Percentiles rank a stretch among this genome's conserved stretches.
These are phyloP conservation scores for Theobroma cacao DNA, from an alignment of 345 rosid genomes.

Conservation along the genomic window DNA sequence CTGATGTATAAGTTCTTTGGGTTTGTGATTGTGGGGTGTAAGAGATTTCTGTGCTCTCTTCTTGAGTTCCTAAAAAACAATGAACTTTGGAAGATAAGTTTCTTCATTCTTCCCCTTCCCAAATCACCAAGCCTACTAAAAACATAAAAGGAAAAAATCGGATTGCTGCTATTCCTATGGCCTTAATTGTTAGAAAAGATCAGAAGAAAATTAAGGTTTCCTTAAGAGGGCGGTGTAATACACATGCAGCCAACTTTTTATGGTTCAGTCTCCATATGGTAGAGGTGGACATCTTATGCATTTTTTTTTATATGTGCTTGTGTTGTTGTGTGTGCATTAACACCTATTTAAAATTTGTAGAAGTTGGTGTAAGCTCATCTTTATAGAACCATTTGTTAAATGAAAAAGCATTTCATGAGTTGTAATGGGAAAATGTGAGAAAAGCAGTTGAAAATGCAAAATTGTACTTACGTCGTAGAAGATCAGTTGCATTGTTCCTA, in stretches of 20 bases:
- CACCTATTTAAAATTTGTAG: background rate
- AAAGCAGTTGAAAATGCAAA: background rate
- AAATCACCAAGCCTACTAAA: background rate
- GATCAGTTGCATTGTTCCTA: conserved; percentile 20
- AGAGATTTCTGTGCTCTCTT: conserved; percentile 9
- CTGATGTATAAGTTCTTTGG: conserved; percentile 13
- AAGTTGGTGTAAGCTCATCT: background rate
- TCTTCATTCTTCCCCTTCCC: background rate
- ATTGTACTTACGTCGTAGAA: conserved; percentile 26
- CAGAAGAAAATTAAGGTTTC: background rate
- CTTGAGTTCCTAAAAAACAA: conserved; percentile 37
- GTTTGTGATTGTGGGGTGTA: conserved; percentile 17
- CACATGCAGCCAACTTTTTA: background rate
- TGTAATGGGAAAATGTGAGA: background rate
- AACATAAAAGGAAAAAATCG: background rate
- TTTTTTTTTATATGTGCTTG: background rate
- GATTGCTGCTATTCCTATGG: background rate
- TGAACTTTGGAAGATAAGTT: background rate
- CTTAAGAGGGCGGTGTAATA: background rate
- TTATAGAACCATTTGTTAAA: background rate
- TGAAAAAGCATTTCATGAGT: background rate
- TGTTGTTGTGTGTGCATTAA: background rate
- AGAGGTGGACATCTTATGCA: background rate
- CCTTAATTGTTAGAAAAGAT: background rate
- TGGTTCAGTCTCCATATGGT: background rate